phyloP scores from a whole-genome alignment of 768 basidiomycete species.

The Termitomyces sp. region DNA sequence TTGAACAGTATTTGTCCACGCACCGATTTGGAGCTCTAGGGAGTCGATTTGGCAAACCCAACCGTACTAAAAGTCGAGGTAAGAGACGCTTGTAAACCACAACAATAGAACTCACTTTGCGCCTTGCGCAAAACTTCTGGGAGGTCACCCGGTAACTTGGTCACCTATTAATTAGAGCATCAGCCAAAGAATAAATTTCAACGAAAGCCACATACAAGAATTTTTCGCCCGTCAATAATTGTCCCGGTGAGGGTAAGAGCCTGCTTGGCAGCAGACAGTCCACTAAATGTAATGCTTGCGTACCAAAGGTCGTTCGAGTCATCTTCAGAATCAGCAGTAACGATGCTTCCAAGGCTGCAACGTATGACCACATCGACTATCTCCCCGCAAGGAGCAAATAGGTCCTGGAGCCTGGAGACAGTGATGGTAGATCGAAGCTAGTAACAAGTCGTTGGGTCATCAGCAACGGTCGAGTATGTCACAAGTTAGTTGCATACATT shows the following conservation, averaged over 20 bases:
- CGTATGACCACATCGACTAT: slow-evolving; percentile 31
- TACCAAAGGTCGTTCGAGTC: slow-evolving; percentile 33
- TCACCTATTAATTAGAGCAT: slow-evolving; percentile 22
- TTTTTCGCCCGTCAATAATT: slow-evolving; percentile 26
- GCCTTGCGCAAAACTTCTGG: slow-evolving; percentile 32
- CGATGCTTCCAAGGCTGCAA: slow-evolving; percentile 33
- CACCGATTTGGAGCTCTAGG: slow-evolving; percentile 1
- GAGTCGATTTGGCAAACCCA: slow-evolving; percentile 3
- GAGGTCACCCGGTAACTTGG: slow-evolving; percentile 28
- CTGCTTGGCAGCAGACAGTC: slow-evolving; percentile 25
- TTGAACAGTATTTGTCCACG: background rate
- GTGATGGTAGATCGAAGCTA: slow-evolving; percentile 31
- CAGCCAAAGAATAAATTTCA: background rate
- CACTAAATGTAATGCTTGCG: slow-evolving; percentile 42
- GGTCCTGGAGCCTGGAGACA: slow-evolving; percentile 21
- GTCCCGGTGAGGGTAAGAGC: slow-evolving; percentile 37
- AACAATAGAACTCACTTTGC: slow-evolving; percentile 14
- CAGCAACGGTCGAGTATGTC: background rate
- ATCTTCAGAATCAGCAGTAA: slow-evolving; percentile 20
- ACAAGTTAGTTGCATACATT: slow-evolving; percentile 40
- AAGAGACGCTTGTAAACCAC: background rate
- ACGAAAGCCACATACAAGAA: slow-evolving; percentile 32
- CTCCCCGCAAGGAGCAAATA: slow-evolving; percentile 32
- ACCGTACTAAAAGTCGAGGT: slow-evolving; percentile 5
- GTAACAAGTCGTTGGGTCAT: background rate